Conservation (phyloP, 805 yeast genomes). For the Saccharomyces eubayanus region DNA sequence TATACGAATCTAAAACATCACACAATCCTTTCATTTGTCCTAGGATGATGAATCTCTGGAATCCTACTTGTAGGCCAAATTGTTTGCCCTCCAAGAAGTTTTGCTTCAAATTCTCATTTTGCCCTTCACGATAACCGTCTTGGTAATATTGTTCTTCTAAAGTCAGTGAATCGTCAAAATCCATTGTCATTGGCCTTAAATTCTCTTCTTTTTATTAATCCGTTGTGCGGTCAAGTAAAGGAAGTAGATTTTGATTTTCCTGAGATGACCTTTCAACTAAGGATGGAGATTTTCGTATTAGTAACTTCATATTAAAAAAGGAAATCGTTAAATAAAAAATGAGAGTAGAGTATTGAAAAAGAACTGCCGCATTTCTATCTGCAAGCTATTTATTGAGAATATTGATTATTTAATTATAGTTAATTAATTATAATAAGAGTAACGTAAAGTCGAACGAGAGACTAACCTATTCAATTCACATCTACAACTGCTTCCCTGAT, state of each 20-base stretch:
- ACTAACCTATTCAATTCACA: background rate
- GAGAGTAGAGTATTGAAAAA: background rate
- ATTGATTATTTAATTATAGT: background rate
- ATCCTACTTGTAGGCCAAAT: conserved; percentile 73
- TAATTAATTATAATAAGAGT: background rate
- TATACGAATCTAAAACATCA: conserved; percentile 32
- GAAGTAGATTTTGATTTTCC: background rate
- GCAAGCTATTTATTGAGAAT: background rate
- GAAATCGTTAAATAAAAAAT: background rate
- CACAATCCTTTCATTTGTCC: conserved; percentile 59
- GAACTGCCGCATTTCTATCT: background rate
- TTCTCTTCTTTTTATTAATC: background rate
- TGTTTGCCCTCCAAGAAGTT: conserved; percentile 74
- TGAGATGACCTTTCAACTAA: background rate
- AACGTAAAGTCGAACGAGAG: background rate
- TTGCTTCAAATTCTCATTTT: conserved; percentile 45
- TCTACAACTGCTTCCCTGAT: conserved; percentile 40
- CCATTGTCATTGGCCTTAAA: conserved; percentile 20
- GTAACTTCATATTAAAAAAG: background rate
- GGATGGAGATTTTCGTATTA: background rate
- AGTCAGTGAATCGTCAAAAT: conserved; percentile 48
- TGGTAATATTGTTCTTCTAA: conserved; percentile 52
- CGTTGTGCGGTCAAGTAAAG: background rate
- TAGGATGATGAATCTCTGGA: conserved; percentile 56
- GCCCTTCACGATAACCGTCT: conserved; percentile 69